Evolutionary conservation across 768 basidiomycete species (phyloP).

Genomic region (Leccinum broughii): DNA sequence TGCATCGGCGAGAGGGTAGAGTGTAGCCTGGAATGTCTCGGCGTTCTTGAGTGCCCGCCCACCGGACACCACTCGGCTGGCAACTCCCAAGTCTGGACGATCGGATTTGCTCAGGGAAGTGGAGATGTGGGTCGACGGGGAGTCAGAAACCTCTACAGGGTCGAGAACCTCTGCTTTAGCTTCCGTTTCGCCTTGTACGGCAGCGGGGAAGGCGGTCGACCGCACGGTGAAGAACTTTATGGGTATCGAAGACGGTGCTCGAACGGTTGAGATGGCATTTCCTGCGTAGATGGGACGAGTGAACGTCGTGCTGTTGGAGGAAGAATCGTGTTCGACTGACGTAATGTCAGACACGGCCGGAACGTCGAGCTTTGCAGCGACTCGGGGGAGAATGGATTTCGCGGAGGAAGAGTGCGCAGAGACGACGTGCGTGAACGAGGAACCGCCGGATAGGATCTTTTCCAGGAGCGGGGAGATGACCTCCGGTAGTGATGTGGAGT

Average conservation of each 20-base stretch:
- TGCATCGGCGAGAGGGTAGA: slow-evolving; percentile 91
- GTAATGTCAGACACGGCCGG: slow-evolving; percentile 92
- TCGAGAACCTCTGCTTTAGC: slow-evolving; percentile 64
- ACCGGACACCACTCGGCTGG: slow-evolving; percentile 88
- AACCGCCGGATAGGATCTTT: slow-evolving; percentile 61
- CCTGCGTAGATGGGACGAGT: slow-evolving; percentile 97
- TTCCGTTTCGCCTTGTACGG: slow-evolving; percentile 45
- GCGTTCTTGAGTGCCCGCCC: slow-evolving; percentile 94
- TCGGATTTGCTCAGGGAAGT: slow-evolving; percentile 86
- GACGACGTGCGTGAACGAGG: slow-evolving; percentile 85
- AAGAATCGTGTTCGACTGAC: slow-evolving; percentile 68
- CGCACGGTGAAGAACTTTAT: slow-evolving; percentile 96
- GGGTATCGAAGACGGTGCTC: slow-evolving; percentile 69
- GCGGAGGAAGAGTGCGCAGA: slow-evolving; percentile 90
- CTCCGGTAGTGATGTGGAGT: slow-evolving; percentile 72
- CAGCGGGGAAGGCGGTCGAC: slow-evolving; percentile 84
- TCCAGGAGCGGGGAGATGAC: slow-evolving; percentile 80
- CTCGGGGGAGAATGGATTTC: slow-evolving; percentile 90
- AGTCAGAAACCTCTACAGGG: slow-evolving; percentile 57
- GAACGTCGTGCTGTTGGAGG: slow-evolving; percentile 79
- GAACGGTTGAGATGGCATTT: slow-evolving; percentile 93
- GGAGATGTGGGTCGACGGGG: slow-evolving; percentile 58
- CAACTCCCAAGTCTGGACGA: slow-evolving; percentile 88
- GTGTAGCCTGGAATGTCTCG: slow-evolving; percentile 82
- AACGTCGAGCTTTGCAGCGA: slow-evolving; percentile 85